A percentile compares a stretch with the other conserved stretches of the same genome.
Conservation (phyloP, 192 early-diverging fungal genomes). For the Coemansia sp. region DNA sequence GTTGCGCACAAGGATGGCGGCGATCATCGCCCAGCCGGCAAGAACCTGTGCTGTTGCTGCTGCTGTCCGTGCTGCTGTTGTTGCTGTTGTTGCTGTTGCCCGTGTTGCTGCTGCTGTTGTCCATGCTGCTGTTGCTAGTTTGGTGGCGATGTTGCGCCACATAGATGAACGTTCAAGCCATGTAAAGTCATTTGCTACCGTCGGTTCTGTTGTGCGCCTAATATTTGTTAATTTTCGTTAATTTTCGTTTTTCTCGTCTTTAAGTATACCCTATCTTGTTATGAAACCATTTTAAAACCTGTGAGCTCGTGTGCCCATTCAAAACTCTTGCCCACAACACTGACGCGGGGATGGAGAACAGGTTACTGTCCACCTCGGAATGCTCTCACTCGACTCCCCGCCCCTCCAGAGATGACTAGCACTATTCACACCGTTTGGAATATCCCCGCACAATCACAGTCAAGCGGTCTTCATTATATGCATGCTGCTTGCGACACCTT, state of each 20-base stretch:
- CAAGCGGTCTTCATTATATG: background rate
- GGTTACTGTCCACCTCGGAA: background rate
- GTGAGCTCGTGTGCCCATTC: background rate
- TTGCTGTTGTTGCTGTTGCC: slow-evolving; percentile 31
- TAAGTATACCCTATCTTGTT: background rate
- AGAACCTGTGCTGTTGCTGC: slow-evolving; percentile 40
- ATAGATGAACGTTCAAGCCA: background rate
- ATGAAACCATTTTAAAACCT: background rate
- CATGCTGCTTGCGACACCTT: background rate
- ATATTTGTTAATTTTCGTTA: background rate
- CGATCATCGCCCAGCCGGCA: slow-evolving; percentile 17
- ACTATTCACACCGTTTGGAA: slow-evolving; percentile 1
- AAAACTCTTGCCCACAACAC: background rate
- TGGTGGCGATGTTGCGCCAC: background rate
- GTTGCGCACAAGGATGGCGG: background rate
- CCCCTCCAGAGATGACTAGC: background rate
- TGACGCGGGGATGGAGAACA: background rate
- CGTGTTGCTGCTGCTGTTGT: slow-evolving; percentile 33
- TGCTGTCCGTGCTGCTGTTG: slow-evolving; percentile 44
- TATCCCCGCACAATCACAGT: background rate
- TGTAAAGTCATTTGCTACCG: background rate
- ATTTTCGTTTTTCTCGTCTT: background rate
- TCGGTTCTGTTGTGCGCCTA: background rate
- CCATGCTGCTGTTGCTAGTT: slow-evolving; percentile 26
- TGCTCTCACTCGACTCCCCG: background rate